Base-by-base conservation (phyloP, 2,329 filamentous ascomycete species). In the Arthrinium phaeospermum region DNA sequence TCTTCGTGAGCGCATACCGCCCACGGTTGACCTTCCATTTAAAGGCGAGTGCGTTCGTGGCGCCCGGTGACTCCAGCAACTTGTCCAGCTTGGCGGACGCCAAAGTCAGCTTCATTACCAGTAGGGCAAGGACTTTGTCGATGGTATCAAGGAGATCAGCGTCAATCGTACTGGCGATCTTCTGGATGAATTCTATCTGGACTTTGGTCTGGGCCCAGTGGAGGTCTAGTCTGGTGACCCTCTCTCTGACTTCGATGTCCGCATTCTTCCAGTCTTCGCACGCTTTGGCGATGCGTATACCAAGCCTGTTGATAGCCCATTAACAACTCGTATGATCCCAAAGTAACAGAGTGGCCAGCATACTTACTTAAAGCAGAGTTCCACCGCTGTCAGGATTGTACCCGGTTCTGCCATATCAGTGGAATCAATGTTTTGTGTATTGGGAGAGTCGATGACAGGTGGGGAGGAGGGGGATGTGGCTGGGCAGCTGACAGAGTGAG, bases 301-400 rank as follows among this genome's bases (percentile, higher is more conserved):
- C 70, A 61, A 68, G 68, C 22, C 70, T 71, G 45, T 8, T 13
- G 46, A 67, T 22, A 22, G 2, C 22, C 19, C 12, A 12, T 34
- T 37, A 61, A 16, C 53, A 34, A 13, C 4, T 34, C 10, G 14
- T 0, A 37, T 34, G 27, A 10, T 19, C 10, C 4, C 16, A 16
- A 37, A 61, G 2, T 14, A 0, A 22, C 8, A 37, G 14, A 57
- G 30, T 41, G 22, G 14, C 6, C 7, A 13, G 44, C 4, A 14
- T 41, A 49, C 70, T 24, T 45, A 71, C 70, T 71, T 71, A n/a
- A 71, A 7, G 69, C 67, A 71, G 0, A 71, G 34, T 16, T 71
- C 70, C 19, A 53, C 49, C 10, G 53, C 67, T 1, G 19, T 51
- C 16, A 71, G 10, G 5, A 71, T 53, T 4, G 70, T 67, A n/a